These are phyloP conservation scores for Aspergillus affinis DNA, from an alignment of 495 filamentous ascomycete species.

Conservation along the genomic window DNA sequence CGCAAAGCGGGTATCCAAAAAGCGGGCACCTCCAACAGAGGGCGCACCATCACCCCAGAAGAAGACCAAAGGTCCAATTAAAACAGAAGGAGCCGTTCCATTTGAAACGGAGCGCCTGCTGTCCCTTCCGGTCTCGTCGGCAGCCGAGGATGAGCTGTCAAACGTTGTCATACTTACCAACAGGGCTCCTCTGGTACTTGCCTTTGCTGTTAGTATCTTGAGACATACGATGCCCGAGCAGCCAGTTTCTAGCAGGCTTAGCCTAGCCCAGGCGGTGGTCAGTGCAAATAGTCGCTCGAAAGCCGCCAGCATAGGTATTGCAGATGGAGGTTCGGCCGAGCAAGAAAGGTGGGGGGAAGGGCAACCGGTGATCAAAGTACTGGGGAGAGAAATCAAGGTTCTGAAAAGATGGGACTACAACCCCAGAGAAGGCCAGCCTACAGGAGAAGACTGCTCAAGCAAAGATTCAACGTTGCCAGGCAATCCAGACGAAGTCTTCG, in stretches of 20 bases:
- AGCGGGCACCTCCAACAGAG: slow-evolving; percentile 41
- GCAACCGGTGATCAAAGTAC: slow-evolving; percentile 65
- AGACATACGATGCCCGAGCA: slow-evolving; percentile 81
- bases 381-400: slow-evolving; percentile 70
- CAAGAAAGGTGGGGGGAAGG: slow-evolving; percentile 73
- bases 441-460: slow-evolving; percentile 10
- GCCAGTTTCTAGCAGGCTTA: slow-evolving; percentile 75
- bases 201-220: slow-evolving; percentile 71
- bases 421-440: slow-evolving; percentile 49
- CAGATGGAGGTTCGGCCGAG: slow-evolving; percentile 64
- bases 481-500: slow-evolving; percentile 14
- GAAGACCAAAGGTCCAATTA: slow-evolving; percentile 18
- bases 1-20: slow-evolving; percentile 66
- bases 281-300: slow-evolving; percentile 74
- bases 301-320: slow-evolving; percentile 70
- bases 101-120: slow-evolving; percentile 65
- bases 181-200: slow-evolving; percentile 75
- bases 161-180: slow-evolving; percentile 67
- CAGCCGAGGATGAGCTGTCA: slow-evolving; percentile 59
- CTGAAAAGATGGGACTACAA: slow-evolving; percentile 77
- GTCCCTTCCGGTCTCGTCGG: slow-evolving; percentile 52
- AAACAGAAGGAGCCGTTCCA: slow-evolving; percentile 41
- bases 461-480: slow-evolving; percentile 9
- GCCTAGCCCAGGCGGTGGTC: slow-evolving; percentile 75
- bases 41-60: slow-evolving; percentile 24